Evolutionary conservation across 1,284 basidiomycete species (phyloP).

Genomic region (Leccinum fuscescens): DNA sequence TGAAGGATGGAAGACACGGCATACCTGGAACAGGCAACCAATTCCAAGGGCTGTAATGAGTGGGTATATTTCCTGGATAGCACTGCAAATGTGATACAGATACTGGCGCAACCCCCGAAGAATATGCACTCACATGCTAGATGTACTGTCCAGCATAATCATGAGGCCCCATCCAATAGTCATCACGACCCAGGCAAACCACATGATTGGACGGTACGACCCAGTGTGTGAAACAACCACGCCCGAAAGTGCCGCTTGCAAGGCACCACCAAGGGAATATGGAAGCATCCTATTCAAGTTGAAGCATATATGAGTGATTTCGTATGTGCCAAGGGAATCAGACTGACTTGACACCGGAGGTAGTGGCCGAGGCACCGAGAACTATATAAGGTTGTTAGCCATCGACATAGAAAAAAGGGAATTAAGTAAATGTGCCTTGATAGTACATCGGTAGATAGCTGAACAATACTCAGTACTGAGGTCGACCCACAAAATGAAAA

Average conservation of each 20-base stretch:
- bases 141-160: constrained; percentile 34
- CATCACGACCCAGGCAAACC: constrained; percentile 32
- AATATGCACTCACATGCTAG: constrained; percentile 21
- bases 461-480: constrained; percentile 5
- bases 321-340: neutral
- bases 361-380: constrained; percentile 44
- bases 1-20: neutral
- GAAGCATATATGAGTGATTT: neutral
- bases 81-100: constrained; percentile 17
- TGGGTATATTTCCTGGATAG: constrained; percentile 34
- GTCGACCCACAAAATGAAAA: neutral
- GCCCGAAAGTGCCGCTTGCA: constrained; percentile 37
- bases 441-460: constrained; percentile 34
- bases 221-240: constrained; percentile 36
- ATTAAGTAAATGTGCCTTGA: constrained; percentile 20
- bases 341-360: constrained; percentile 39
- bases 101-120: neutral
- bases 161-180: constrained; percentile 38
- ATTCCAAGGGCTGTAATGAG: constrained; percentile 36
- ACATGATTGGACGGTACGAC: constrained; percentile 40
- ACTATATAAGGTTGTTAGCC: constrained; percentile 27
- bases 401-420: constrained; percentile 7
- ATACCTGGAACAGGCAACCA: constrained; percentile 39
- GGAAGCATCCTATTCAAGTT: constrained; percentile 43
- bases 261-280: constrained; percentile 37